Evolutionary conservation across 495 filamentous ascomycete species (phyloP), one percentile per base, ranked within the genome.

Genomic region (Podospora tetraspora): DNA sequence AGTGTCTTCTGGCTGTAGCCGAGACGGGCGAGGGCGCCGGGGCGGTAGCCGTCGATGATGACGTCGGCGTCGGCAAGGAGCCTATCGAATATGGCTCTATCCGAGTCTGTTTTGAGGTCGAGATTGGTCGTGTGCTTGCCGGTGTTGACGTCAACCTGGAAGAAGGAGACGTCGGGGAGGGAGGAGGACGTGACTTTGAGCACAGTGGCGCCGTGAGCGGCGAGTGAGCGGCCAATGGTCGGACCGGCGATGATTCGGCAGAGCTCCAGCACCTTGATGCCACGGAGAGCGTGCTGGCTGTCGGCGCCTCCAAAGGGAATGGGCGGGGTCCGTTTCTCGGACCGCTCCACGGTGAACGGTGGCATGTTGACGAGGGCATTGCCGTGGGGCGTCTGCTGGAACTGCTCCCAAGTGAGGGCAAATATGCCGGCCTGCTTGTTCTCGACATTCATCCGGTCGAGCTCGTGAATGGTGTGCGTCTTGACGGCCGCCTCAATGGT

Each of bases 131-230:
- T 73, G 67, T 80, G 80, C 74, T 92, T 92, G 66, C 90, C 89
- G 72, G 88, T 86, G 76, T 93, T 92, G 58, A 88, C 88, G 70
- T 92, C 90, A 11, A 93, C 88, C 75, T 92, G 90, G 81, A 92
- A 93, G 80, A 92, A 91, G 0, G 90, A 90, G 11, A 93, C 90
- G 67, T 93, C 90, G 16, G 86, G 86, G 25, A 92, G 81, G 37
- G 83, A 79, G 0, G 88, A 85, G 27, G 86, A 89, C 19, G 90
- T 92, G 69, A 93, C 83, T 73, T 92, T 92, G 69, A 91, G 76
- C 2, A 92, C 88, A 59, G 84, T 83, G 63, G 89, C 89, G 23
- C 88, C 89, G 76, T 91, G 89, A 32, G 89, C 88, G 25, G 84
- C 84, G 19, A 91, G 81, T 19, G 86, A 88, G 57, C 88, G 87